phyloP scores from a whole-genome alignment of 2,329 filamentous ascomycete species.

The Cercospora sp. region DNA sequence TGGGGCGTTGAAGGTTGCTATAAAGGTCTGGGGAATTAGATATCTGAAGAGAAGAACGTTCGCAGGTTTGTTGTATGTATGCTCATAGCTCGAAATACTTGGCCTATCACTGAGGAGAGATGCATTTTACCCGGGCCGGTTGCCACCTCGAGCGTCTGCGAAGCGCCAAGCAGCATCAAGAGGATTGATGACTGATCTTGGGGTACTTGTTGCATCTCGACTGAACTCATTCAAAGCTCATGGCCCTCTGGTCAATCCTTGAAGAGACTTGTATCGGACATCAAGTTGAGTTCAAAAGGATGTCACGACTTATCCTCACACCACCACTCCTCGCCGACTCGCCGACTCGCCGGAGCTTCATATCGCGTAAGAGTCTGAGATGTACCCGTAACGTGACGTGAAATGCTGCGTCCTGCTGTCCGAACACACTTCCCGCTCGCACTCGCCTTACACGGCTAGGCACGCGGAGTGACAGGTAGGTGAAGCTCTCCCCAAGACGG shows the following conservation, averaged over 20 bases:
- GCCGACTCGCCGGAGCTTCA: neutral
- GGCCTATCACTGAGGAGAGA: constrained; percentile 1
- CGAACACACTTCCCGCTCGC: neutral
- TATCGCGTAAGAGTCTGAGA: neutral
- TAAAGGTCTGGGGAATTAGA: neutral
- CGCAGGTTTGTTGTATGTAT: neutral
- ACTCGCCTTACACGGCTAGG: neutral
- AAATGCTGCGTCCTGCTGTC: neutral
- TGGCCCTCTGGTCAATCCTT: neutral
- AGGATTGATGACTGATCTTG: neutral
- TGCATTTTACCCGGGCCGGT: constrained; percentile 1
- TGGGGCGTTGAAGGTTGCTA: neutral
- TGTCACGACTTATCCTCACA: neutral
- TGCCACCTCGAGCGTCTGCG: neutral
- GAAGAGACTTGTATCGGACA: too few species aligned
- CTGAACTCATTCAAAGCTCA: too few species aligned
- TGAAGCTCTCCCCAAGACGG: neutral
- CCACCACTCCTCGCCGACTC: neutral
- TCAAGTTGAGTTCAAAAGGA: too few species aligned
- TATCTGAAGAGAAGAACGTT: neutral
- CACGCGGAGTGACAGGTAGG: neutral
- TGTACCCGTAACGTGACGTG: neutral
- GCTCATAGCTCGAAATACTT: neutral
- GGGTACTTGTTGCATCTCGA: neutral
- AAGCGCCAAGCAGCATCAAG: neutral